Conservation (phyloP, 352 stramenopile species). For the Phytophthora pisi region DNA sequence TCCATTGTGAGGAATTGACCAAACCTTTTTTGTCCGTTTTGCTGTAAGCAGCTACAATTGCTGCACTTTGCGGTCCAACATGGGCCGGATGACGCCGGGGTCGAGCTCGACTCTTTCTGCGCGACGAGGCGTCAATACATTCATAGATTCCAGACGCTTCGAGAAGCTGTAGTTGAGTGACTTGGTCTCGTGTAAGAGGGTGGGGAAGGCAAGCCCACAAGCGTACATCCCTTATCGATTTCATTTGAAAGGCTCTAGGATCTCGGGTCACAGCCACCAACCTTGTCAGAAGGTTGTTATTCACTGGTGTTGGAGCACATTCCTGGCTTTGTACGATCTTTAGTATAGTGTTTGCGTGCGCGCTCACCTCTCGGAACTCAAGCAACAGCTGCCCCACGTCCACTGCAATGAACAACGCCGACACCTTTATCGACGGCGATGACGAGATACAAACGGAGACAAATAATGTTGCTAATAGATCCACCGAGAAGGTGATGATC, state of each 20-base stretch:
- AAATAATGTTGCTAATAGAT: background rate
- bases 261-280: background rate
- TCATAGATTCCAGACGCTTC: background rate
- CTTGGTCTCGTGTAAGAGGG: background rate
- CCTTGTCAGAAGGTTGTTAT: too few relatives aligned
- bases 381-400: constrained; percentile 6
- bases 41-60: background rate
- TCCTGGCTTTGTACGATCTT: too few relatives aligned
- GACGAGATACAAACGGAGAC: background rate
- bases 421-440: background rate
- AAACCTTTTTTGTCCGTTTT: too few relatives aligned
- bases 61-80: background rate
- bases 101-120: too few relatives aligned
- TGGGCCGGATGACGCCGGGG: background rate
- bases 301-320: too few relatives aligned
- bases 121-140: background rate
- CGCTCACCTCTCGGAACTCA: background rate
- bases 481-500: constrained; percentile 1
- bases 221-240: background rate
- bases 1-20: background rate
- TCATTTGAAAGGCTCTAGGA: background rate
- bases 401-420: background rate
- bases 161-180: background rate
- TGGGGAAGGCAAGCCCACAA: constrained; percentile 3
- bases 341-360: background rate